Percentiles rank a stretch among this genome's conserved stretches.
Conservation (phyloP, 805 yeast species). For the Alloascoidea africana region DNA sequence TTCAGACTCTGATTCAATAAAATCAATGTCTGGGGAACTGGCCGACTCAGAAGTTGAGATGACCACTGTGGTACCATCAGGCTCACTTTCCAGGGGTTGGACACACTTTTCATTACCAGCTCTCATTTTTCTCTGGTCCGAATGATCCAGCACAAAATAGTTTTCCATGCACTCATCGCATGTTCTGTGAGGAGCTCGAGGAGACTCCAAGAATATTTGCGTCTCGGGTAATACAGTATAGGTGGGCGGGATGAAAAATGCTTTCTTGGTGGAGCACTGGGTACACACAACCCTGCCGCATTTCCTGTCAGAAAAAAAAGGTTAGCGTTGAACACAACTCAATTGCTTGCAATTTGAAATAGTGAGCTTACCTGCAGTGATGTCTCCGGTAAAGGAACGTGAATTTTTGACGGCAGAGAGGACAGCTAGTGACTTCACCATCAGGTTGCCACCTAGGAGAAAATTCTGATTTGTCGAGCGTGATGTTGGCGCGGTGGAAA, state of each 20-base stretch:
- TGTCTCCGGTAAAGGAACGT: neutral
- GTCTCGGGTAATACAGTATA: slow-evolving; percentile 27
- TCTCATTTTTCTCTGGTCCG: no score
- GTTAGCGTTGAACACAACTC: no score
- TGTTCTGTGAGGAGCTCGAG: slow-evolving; percentile 34
- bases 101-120: no score
- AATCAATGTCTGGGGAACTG: no score
- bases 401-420: neutral
- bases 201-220: slow-evolving; percentile 22
- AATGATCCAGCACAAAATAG: slow-evolving; percentile 28
- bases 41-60: no score
- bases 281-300: slow-evolving; percentile 55
- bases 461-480: no score
- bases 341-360: neutral
- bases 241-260: slow-evolving; percentile 29
- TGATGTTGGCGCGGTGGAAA: no score
- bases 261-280: slow-evolving; percentile 29
- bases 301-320: slow-evolving; percentile 1
- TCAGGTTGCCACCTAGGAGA: no score
- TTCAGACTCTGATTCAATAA: no score
- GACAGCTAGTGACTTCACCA: no score
- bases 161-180: slow-evolving; percentile 47
- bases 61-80: no score
- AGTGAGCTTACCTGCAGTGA: slow-evolving; percentile 1
- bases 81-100: no score